Percentiles rank a stretch among this genome's conserved stretches.
Conservation (phyloP, 2,329 filamentous ascomycete genomes). For the Monosporascus sp. region DNA sequence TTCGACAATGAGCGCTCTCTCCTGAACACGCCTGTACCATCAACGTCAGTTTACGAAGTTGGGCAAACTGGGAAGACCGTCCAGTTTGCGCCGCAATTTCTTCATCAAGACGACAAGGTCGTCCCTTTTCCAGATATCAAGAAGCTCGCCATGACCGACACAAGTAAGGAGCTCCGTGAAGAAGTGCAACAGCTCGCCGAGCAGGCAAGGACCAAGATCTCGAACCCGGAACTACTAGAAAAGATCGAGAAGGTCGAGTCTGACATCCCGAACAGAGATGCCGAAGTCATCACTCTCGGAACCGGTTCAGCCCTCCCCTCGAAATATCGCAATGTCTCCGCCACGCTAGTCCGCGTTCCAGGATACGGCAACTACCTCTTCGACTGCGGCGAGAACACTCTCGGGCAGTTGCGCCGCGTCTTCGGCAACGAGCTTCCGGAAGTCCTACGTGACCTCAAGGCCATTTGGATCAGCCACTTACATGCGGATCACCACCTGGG, state of each 20-base stretch:
- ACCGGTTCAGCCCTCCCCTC: slow-evolving; percentile 88
- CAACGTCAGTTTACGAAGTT: slow-evolving; percentile 27
- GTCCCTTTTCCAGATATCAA: slow-evolving; percentile 44
- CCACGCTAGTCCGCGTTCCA: slow-evolving; percentile 78
- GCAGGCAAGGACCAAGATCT: slow-evolving; percentile 32
- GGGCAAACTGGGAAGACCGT: slow-evolving; percentile 41
- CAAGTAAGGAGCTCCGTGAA: slow-evolving; percentile 35
- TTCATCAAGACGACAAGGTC: slow-evolving; percentile 41
- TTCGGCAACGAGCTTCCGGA: slow-evolving; percentile 62
- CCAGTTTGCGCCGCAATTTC: slow-evolving; percentile 41
- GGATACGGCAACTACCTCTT: slow-evolving; percentile 83
- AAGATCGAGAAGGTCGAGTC: slow-evolving; percentile 45
- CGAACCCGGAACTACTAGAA: slow-evolving; percentile 18
- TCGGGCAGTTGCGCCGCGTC: slow-evolving; percentile 77
- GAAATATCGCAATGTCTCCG: slow-evolving; percentile 92
- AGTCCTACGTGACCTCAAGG: slow-evolving; percentile 72
- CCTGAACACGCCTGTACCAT: slow-evolving; percentile 9
- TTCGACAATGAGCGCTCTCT: slow-evolving; percentile 50
- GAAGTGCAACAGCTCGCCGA: slow-evolving; percentile 49
- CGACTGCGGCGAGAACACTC: slow-evolving; percentile 86
- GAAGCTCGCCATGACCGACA: slow-evolving; percentile 33
- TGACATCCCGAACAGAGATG: slow-evolving; percentile 68
- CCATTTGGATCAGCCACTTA: slow-evolving; percentile 90
- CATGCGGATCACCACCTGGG: slow-evolving; percentile 97
- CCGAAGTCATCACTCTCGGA: slow-evolving; percentile 80